Percentiles rank a stretch among this genome's conserved stretches.
Evolutionary conservation across 2,329 filamentous ascomycete species (phyloP).

Genomic region (Aureobasidium lini): DNA sequence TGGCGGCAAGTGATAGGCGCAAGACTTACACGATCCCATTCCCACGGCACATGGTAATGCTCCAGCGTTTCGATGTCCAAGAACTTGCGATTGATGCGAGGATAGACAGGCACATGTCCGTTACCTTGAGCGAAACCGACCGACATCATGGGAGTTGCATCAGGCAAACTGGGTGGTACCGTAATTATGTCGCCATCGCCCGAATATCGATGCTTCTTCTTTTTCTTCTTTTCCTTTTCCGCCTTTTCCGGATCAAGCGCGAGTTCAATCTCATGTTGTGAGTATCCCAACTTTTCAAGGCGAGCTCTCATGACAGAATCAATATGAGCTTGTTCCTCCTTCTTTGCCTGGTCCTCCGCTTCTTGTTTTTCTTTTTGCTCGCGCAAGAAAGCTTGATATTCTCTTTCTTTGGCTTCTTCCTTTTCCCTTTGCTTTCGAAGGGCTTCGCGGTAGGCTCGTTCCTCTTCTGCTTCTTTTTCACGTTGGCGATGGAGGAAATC

Average conservation of each 20-base stretch:
- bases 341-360: conserved; percentile 33
- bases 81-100: conserved; percentile 41
- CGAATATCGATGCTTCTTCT: conserved; percentile 3
- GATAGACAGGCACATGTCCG: conserved; percentile 33
- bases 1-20: neutral
- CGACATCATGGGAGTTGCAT: neutral
- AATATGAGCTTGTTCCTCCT: conserved; percentile 34
- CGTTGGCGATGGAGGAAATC: neutral
- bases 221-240: conserved; percentile 25
- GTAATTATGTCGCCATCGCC: neutral
- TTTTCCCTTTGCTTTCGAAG: conserved; percentile 21
- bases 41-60: conserved; percentile 43
- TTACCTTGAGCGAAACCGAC: neutral
- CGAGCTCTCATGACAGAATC: conserved; percentile 39
- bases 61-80: conserved; percentile 39
- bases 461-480: conserved; percentile 18
- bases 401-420: conserved; percentile 36
- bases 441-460: neutral
- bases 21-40: conserved; percentile 39
- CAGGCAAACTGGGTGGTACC: neutral
- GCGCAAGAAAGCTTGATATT: conserved; percentile 31
- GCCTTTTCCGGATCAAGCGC: conserved; percentile 41
- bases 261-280: conserved; percentile 41
- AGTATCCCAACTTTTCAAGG: conserved; percentile 38
- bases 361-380: conserved; percentile 36